A percentile compares a stretch with the other conserved stretches of the same genome.
Conservation (phyloP, 177 flowering plant species). For the Vitis hybrid region DNA sequence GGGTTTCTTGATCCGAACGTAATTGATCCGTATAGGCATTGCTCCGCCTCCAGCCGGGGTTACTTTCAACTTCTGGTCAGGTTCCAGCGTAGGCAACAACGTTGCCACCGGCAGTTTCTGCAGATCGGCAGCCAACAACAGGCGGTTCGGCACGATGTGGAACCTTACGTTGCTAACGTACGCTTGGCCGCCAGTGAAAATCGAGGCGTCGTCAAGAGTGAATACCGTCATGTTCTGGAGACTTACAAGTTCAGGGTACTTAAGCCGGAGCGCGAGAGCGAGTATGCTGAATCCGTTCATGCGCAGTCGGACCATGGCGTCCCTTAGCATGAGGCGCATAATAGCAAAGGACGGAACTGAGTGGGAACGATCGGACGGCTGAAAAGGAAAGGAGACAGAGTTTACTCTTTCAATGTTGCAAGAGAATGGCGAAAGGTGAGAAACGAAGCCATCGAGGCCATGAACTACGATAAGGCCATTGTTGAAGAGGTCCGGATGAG, state of each 20-base stretch:
- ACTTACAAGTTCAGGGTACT: conserved; percentile 48
- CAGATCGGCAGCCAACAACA: conserved; percentile 46
- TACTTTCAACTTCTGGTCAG: conserved; percentile 41
- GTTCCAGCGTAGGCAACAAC: conserved; percentile 44
- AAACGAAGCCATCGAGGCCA: conserved; percentile 51
- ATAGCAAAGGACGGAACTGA: conserved; percentile 13
- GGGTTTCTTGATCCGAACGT: conserved; percentile 39
- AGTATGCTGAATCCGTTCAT: conserved; percentile 55
- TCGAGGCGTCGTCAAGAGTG: conserved; percentile 54
- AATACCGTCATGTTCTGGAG: conserved; percentile 57
- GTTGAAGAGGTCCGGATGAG: conserved; percentile 64
- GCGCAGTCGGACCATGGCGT: conserved; percentile 57
- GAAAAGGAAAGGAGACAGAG: conserved; percentile 22
- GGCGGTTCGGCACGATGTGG: conserved; percentile 59
- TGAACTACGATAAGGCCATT: conserved; percentile 56
- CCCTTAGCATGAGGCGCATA: conserved; percentile 59
- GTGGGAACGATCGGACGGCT: conserved; percentile 1
- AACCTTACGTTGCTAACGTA: conserved; percentile 52
- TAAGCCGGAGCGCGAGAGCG: conserved; percentile 51
- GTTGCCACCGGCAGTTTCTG: conserved; percentile 44
- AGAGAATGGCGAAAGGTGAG: conserved; percentile 53
- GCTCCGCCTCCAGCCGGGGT: conserved; percentile 36
- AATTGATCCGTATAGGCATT: conserved; percentile 56
- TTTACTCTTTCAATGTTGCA: conserved; percentile 45
- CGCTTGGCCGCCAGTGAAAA: conserved; percentile 55